These are phyloP conservation scores for Podospora pseudocomata DNA, from an alignment of 495 filamentous ascomycete genomes.

Conservation along the genomic window DNA sequence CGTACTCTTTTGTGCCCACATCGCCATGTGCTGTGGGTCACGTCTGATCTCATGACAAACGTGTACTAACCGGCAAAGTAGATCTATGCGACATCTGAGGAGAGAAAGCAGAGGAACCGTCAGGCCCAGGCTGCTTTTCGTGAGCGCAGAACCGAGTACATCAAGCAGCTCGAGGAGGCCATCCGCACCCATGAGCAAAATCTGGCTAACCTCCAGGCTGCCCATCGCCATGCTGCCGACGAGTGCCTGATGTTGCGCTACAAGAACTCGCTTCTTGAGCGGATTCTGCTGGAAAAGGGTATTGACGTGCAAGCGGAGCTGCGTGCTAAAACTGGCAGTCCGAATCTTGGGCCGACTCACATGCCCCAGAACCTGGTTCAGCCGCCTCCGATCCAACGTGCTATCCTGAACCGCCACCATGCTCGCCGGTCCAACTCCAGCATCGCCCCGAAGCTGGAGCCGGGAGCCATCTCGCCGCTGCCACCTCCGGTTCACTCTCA, in stretches of 20 bases:
- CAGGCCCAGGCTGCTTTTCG: slow-evolving; percentile 97
- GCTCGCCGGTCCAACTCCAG: slow-evolving; percentile 64
- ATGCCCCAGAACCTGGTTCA: slow-evolving; percentile 61
- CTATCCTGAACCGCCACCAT: slow-evolving; percentile 68
- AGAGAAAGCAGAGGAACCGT: slow-evolving; percentile 94
- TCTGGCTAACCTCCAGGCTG: slow-evolving; percentile 85
- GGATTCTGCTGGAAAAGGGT: slow-evolving; percentile 96
- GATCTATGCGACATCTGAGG: slow-evolving; percentile 98
- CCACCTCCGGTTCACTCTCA: slow-evolving; percentile 53
- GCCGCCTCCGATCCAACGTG: slow-evolving; percentile 66
- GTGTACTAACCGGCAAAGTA: slow-evolving; percentile 38
- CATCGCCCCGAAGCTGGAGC: slow-evolving; percentile 68
- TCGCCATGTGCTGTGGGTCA: background rate
- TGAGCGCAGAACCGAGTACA: slow-evolving; percentile 95
- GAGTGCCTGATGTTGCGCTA: slow-evolving; percentile 98
- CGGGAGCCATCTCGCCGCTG: slow-evolving; percentile 49
- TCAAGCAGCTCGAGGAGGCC: slow-evolving; percentile 95
- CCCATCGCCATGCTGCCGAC: slow-evolving; percentile 90
- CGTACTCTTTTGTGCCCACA: slow-evolving; percentile 36
- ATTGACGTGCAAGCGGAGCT: slow-evolving; percentile 98
- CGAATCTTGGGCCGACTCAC: slow-evolving; percentile 60
- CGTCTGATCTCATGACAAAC: slow-evolving; percentile 11
- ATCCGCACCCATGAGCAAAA: slow-evolving; percentile 97
- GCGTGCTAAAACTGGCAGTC: slow-evolving; percentile 77
- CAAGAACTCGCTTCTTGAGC: slow-evolving; percentile 94